These are phyloP conservation scores for Paramecium biaurelia DNA, from an alignment of 73 alveolate genomes.

Conservation along the genomic window DNA sequence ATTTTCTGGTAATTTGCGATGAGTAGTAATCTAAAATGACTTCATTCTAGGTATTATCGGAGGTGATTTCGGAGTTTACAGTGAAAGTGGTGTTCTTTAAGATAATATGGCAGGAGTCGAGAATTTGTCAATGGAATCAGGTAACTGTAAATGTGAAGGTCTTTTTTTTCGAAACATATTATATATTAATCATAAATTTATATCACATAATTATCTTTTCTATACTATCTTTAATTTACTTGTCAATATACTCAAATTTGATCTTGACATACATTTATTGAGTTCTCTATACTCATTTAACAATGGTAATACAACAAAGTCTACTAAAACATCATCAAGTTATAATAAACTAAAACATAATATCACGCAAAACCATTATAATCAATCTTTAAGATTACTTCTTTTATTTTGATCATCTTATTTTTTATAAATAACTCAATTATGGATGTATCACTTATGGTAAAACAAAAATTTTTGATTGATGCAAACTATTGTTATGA, in stretches of 20 bases:
- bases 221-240: background rate
- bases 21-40: background rate
- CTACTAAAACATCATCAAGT: too few relatives aligned
- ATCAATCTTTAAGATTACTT: too few relatives aligned
- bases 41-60: background rate
- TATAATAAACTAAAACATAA: too few relatives aligned
- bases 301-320: too few relatives aligned
- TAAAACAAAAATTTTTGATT: background rate
- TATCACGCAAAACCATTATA: background rate
- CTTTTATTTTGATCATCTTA: too few relatives aligned
- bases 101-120: background rate
- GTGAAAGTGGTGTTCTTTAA: background rate
- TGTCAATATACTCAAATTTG: background rate
- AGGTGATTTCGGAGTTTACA: background rate
- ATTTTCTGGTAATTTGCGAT: background rate
- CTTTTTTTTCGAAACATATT: background rate
- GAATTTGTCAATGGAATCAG: background rate
- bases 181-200: background rate
- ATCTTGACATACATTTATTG: background rate
- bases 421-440: too few relatives aligned
- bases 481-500: background rate
- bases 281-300: too few relatives aligned
- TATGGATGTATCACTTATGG: background rate
- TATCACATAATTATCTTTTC: background rate
- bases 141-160: background rate